A percentile compares a stretch with the other conserved stretches of the same genome.
These are phyloP conservation scores for Rubroboletus satanas DNA, from an alignment of 768 basidiomycete genomes.

Conservation along the genomic window DNA sequence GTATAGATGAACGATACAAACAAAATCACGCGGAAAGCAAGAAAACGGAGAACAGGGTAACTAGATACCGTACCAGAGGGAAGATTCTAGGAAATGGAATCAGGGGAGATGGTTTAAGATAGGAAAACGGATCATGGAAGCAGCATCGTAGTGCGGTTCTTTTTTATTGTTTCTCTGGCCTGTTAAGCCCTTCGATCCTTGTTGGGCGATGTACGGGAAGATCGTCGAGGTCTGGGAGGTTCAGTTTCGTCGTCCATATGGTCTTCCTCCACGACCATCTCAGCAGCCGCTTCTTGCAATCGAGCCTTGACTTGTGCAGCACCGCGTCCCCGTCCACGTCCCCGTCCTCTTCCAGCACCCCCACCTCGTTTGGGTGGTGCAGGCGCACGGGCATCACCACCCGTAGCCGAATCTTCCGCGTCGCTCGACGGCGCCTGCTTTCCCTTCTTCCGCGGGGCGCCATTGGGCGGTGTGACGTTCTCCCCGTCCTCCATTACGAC, in stretches of 20 bases:
- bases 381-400: conserved; percentile 5
- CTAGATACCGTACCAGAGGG: conserved; percentile 2
- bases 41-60: conserved; percentile 5
- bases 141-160: background rate
- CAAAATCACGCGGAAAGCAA: conserved; percentile 4
- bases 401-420: conserved; percentile 11
- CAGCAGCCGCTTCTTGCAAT: conserved; percentile 25
- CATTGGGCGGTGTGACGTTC: conserved; percentile 1
- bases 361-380: conserved; percentile 16
- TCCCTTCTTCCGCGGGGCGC: conserved; percentile 24
- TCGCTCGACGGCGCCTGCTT: conserved; percentile 17
- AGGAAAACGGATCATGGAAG: background rate
- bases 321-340: conserved; percentile 22
- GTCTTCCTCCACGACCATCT: conserved; percentile 29
- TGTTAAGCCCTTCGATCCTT: conserved; percentile 25
- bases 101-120: background rate
- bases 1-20: conserved; percentile 15
- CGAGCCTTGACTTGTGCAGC: conserved; percentile 13
- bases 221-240: conserved; percentile 31
- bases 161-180: background rate
- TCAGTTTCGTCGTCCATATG: conserved; percentile 25
- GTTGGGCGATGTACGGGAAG: conserved; percentile 33
- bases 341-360: conserved; percentile 20
- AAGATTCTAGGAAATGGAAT: conserved; percentile 1
- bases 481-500: conserved; percentile 21